Base-by-base conservation (phyloP, 768 basidiomycete species). In the Coprinopsis sp. region DNA sequence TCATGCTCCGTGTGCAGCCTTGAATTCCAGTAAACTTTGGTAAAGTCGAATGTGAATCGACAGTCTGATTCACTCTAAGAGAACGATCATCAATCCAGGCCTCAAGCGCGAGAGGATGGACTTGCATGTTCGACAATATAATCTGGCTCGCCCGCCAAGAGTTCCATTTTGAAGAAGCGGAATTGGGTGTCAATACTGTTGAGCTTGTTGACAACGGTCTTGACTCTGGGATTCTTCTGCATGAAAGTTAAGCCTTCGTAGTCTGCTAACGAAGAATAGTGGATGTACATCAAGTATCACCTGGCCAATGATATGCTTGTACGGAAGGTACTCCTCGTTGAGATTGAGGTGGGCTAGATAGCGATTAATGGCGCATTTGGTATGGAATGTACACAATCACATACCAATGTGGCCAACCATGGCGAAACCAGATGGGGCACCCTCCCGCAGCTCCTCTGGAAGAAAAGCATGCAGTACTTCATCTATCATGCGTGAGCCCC, bases 11-110 rank as follows among this genome's bases (percentile, higher is more conserved):
- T 82, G 47, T 91, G 87, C 28, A 99, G 69, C 29, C 96, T 83
- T 13, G 94, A 95, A 69, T 99, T 99, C 94, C 94, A 99, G 65
- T 99, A 99, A 11, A 98, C 96, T 59, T 83, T 74, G 5, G 87
- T 83, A 60, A 98, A 99, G 63, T 99, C 93, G 57, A 99, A 98
- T 1, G 77, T 84, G 65, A 98, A 98, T 25, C 70, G 72, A 63
- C 93, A 97, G 55, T 81, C 77, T 6, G 84, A 79, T 70, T 99
- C 95, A 52, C 93, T 96, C 57, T 12, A 36, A 28, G 8, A 10
- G 4, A 7, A 14, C n/a, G n/a, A 28, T 28, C 14, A 12, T 14
- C 44, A 30, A 29, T 27, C 37, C 24, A 36, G 29, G 31, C 3
- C 42, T 10, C 27, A 22, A 29, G 27, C 25, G 22, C 16, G 22